These are phyloP conservation scores for Melaleuca alternifolia DNA, from an alignment of 345 rosid species.

Conservation along the genomic window DNA sequence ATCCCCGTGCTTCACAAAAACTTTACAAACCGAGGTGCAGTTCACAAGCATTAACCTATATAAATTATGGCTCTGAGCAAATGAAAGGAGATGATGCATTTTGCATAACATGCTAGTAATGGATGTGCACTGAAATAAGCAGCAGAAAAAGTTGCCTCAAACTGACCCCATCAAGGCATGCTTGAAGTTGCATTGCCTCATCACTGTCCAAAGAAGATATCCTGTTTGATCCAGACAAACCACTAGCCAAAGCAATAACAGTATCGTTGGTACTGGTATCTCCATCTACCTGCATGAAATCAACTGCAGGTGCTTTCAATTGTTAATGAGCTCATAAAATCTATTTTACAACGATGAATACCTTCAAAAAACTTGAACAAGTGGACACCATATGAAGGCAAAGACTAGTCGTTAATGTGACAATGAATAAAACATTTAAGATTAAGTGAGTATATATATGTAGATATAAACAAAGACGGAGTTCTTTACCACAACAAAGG, in stretches of 20 bases:
- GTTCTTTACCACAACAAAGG: background rate
- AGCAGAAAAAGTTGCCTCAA: background rate
- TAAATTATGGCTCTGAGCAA: background rate
- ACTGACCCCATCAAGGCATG: constrained; percentile 82
- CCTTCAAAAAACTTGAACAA: background rate
- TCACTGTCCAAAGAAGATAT: constrained; percentile 50
- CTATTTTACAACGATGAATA: background rate
- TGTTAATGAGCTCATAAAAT: background rate
- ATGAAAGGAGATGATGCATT: background rate
- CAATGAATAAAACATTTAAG: background rate
- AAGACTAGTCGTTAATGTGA: background rate
- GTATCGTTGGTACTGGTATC: constrained; percentile 94
- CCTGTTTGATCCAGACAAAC: constrained; percentile 62
- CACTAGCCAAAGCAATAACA: constrained; percentile 85
- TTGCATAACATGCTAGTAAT: background rate
- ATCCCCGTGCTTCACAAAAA: background rate
- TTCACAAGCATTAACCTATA: background rate
- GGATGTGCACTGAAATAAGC: background rate
- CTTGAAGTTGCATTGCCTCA: constrained; percentile 79
- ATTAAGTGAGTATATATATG: background rate
- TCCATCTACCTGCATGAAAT: constrained; percentile 74
- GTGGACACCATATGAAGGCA: background rate
- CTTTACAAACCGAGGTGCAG: background rate
- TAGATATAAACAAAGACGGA: background rate
- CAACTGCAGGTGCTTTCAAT: background rate